A percentile compares a stretch with the other conserved stretches of the same genome.
phyloP scores from a whole-genome alignment of 768 basidiomycete genomes.

The Cyclocybe cylindracea region DNA sequence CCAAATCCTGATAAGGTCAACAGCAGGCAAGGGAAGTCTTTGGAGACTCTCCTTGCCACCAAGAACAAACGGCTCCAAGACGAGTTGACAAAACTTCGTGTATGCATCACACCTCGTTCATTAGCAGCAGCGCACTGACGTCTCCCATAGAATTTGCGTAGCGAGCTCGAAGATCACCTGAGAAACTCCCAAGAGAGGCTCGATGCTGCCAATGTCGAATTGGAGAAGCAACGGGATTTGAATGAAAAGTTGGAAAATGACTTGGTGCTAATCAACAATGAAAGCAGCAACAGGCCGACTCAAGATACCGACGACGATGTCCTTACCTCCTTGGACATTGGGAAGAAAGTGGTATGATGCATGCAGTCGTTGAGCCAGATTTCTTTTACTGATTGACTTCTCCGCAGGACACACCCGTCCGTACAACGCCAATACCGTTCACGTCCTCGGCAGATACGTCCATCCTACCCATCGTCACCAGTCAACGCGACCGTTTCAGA shows the following conservation, averaged over 20 bases:
- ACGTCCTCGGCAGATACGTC: conserved; percentile 83
- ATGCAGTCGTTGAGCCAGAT: not conserved
- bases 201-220: conserved; percentile 56
- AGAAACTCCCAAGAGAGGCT: conserved; percentile 59
- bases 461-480: conserved; percentile 97
- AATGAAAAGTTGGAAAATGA: conserved; percentile 95
- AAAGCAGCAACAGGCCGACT: conserved; percentile 34
- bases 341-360: conserved; percentile 50
- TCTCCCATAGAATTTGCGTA: conserved; percentile 67
- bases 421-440: conserved; percentile 70
- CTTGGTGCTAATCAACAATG: conserved; percentile 76
- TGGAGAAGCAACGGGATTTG: conserved; percentile 75
- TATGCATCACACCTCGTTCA: conserved; percentile 28
- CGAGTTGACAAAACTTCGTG: conserved; percentile 89
- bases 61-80: conserved; percentile 95
- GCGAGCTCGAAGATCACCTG: conserved; percentile 76
- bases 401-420: conserved; percentile 31
- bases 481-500: conserved; percentile 96
- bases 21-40: conserved; percentile 71
- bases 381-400: not conserved
- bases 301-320: conserved; percentile 48
- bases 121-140: too few species aligned
- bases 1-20: conserved; percentile 89
- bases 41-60: conserved; percentile 87
- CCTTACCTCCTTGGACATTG: conserved; percentile 73